phyloP scores from a whole-genome alignment of 2,329 filamentous ascomycete genomes.

The Hypoxylon sp. region DNA sequence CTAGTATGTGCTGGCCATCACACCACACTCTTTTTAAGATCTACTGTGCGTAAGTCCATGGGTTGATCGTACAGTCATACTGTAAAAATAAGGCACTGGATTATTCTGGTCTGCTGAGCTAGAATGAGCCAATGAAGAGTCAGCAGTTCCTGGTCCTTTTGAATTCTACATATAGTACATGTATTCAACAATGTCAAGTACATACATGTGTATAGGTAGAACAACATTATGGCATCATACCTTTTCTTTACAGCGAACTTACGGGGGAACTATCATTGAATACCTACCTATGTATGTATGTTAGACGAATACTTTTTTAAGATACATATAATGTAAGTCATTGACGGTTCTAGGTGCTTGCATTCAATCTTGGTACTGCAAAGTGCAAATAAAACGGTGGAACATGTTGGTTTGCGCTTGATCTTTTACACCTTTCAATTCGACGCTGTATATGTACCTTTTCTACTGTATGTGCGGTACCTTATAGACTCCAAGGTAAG shows the following conservation, averaged over 20 bases:
- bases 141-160: slow-evolving; percentile 2
- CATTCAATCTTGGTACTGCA: too few species aligned
- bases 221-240: slow-evolving; percentile 3
- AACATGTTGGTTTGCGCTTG: too few species aligned
- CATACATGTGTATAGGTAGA: too few species aligned
- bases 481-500: neutral
- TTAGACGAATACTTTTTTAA: too few species aligned
- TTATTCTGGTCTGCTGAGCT: slow-evolving; percentile 24
- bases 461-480: neutral
- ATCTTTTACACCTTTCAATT: too few species aligned
- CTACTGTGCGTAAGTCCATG: slow-evolving; percentile 10
- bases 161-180: neutral
- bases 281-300: too few species aligned
- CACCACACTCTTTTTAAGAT: slow-evolving; percentile 37
- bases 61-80: slow-evolving; percentile 1
- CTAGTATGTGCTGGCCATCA: slow-evolving; percentile 39
- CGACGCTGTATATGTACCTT: too few species aligned
- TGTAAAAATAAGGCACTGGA: slow-evolving; percentile 6
- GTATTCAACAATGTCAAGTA: too few species aligned
- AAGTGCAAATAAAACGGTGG: too few species aligned
- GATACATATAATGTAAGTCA: neutral
- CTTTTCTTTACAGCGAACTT: neutral
- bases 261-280: neutral
- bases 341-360: too few species aligned
- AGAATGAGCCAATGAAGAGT: slow-evolving; percentile 7